Evolutionary conservation across 306 rosid species (phyloP), one percentile per base, ranked within the genome.

Genomic region (Cyclanthera cordifolia): DNA sequence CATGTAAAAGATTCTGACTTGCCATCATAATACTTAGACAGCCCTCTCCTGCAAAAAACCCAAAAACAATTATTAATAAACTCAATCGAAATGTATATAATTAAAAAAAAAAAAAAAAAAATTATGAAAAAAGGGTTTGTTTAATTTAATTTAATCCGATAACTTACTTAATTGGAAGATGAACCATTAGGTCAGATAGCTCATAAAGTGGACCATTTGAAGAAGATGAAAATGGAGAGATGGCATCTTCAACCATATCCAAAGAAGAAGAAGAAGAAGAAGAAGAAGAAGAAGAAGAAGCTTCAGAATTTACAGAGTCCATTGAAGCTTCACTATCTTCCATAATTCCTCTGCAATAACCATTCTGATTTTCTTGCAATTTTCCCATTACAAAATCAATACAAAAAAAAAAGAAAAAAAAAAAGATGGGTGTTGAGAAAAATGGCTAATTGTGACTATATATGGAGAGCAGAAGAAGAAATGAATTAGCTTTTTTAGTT

Each of bases 111-210:
- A n/a, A 5, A 13, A 39, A 4, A 9, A 16, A 28, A 59, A 8
- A 37, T 24, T 3, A 55, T 25, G 2, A 21, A 21, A 28, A 28
- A 43, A 20, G 17, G 52, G 30, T 37, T 37, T 37, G 12, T 14
- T 54, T 14, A 14, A 12, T 14, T 27, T 12, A 6, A 25, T 12
- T 54, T 14, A 14, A 59, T 17, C 49, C 30, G 30, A 61, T 61
- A 24, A 71, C 83, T 66, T 85, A 91, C 99, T 88, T 90, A 1
- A 93, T 73, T 8, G 99, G 99, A 10, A 93, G 96, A 65, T 87
- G 85, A 41, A 67, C 74, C 91, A 90, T 80, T 75, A 93, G 95
- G 50, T 88, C 94, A 17, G 95, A 79, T 43, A 93, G 49, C 50
- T 86, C 88, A 76, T 55, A 85, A 2, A 90, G 77, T 66, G 96